phyloP scores from a whole-genome alignment of 2,329 filamentous ascomycete genomes.

The Cordyceps fumosorosea region DNA sequence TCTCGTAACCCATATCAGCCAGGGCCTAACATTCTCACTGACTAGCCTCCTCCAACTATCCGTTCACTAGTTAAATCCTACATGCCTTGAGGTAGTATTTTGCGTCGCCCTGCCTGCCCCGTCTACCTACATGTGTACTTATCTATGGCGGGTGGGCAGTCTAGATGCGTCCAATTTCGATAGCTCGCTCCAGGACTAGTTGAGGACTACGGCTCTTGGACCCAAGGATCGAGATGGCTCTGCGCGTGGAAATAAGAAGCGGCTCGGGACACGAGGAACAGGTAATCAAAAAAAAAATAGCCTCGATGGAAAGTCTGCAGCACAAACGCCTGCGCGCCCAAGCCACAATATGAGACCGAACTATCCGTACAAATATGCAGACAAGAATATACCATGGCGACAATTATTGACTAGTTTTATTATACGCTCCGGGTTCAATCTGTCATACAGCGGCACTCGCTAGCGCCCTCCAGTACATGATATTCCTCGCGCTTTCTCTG shows the following conservation, averaged over 20 bases:
- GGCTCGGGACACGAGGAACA: not conserved
- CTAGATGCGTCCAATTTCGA: constrained; percentile 1
- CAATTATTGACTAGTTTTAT: not conserved
- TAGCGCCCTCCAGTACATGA: not conserved
- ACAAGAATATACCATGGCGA: not conserved
- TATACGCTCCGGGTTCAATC: not conserved
- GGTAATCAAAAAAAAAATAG: not conserved
- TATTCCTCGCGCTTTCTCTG: too few species aligned
- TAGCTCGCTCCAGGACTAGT: not conserved
- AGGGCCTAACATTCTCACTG: too few species aligned
- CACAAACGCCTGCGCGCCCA: not conserved
- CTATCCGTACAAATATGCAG: not conserved
- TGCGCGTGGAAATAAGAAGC: not conserved
- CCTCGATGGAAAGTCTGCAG: not conserved
- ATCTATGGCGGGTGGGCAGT: not conserved
- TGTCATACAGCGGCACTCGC: not conserved
- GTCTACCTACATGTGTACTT: not conserved
- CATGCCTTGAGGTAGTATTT: not conserved
- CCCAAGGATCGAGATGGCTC: not conserved
- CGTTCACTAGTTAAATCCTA: not conserved
- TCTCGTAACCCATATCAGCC: not conserved
- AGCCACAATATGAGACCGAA: not conserved
- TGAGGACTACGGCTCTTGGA: not conserved
- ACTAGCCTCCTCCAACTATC: not conserved
- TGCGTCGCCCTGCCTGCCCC: not conserved